A percentile compares a stretch with the other conserved stretches of the same genome.
These are phyloP conservation scores for Pyrenophora tritici-repentis DNA, from an alignment of 2,329 filamentous ascomycete species.

Conservation along the genomic window DNA sequence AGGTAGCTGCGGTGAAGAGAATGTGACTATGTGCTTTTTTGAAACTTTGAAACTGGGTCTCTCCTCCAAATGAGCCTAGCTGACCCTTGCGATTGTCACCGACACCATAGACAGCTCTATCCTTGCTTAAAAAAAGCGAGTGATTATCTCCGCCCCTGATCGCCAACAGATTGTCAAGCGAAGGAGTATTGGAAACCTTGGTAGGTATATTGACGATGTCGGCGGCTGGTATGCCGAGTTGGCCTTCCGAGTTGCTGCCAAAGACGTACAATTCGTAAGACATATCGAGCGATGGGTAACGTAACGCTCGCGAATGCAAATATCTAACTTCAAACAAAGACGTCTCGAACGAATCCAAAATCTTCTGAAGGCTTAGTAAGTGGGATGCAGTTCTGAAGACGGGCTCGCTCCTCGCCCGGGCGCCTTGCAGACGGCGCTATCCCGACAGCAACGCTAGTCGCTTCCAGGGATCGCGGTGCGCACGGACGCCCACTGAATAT, in stretches of 20 bases:
- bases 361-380: background rate
- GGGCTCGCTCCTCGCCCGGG: background rate
- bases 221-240: constrained; percentile 57
- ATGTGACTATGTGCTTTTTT: background rate
- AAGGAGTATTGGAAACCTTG: constrained; percentile 3
- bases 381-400: background rate
- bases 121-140: constrained; percentile 70
- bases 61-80: constrained; percentile 37
- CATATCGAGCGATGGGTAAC: constrained; percentile 15
- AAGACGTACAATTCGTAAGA: constrained; percentile 49
- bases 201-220: constrained; percentile 37
- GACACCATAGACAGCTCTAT: constrained; percentile 66
- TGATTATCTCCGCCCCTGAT: constrained; percentile 81
- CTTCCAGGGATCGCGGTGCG: constrained; percentile 13
- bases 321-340: background rate
- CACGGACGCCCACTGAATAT: constrained; percentile 29
- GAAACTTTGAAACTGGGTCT: background rate
- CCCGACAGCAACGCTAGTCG: constrained; percentile 12
- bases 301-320: background rate
- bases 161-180: constrained; percentile 19
- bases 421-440: background rate
- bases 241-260: constrained; percentile 59
- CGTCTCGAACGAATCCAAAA: too few relatives aligned
- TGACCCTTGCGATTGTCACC: constrained; percentile 63
- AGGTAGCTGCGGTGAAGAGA: constrained; percentile 26